phyloP scores from a whole-genome alignment of 2,329 filamentous ascomycete genomes.

The Apiospora marii region DNA sequence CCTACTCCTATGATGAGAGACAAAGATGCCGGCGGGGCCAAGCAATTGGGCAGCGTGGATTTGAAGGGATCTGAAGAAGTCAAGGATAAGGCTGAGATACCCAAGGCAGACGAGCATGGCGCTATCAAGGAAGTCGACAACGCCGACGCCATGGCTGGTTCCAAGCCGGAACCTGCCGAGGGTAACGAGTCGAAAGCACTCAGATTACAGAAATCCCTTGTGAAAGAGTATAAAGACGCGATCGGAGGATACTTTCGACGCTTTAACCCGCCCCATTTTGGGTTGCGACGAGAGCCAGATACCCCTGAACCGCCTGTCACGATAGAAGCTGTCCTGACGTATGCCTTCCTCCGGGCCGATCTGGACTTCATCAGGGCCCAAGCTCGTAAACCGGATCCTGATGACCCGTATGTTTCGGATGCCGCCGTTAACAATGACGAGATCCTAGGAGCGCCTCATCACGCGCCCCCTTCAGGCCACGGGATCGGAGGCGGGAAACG shows the following conservation, averaged over 20 bases:
- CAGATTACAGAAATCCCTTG: slow-evolving; percentile 73
- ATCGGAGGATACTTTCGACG: slow-evolving; percentile 95
- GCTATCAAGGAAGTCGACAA: slow-evolving; percentile 48
- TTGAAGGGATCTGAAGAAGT: slow-evolving; percentile 49
- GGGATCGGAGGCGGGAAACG: slow-evolving; percentile 77
- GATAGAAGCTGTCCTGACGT: slow-evolving; percentile 82
- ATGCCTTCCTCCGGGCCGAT: slow-evolving; percentile 93
- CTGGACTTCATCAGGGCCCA: slow-evolving; percentile 93
- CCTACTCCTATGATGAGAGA: slow-evolving; percentile 37
- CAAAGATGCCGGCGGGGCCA: slow-evolving; percentile 46
- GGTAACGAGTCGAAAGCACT: slow-evolving; percentile 66
- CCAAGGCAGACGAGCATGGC: slow-evolving; percentile 42
- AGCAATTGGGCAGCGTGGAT: slow-evolving; percentile 46
- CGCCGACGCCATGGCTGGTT: slow-evolving; percentile 47
- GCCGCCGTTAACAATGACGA: slow-evolving; percentile 85
- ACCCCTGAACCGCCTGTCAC: slow-evolving; percentile 57
- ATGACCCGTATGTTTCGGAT: slow-evolving; percentile 76
- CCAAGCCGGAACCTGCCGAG: slow-evolving; percentile 56
- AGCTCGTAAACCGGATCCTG: slow-evolving; percentile 78
- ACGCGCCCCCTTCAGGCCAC: slow-evolving; percentile 61
- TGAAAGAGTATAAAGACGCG: slow-evolving; percentile 80
- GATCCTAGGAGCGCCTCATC: slow-evolving; percentile 71
- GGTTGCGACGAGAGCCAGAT: slow-evolving; percentile 44
- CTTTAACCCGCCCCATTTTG: slow-evolving; percentile 84
- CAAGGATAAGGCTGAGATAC: slow-evolving; percentile 46